Percentiles rank a stretch among this genome's conserved stretches.
Evolutionary conservation across 495 filamentous ascomycete species (phyloP).

Genomic region (Penicillium arizonense): DNA sequence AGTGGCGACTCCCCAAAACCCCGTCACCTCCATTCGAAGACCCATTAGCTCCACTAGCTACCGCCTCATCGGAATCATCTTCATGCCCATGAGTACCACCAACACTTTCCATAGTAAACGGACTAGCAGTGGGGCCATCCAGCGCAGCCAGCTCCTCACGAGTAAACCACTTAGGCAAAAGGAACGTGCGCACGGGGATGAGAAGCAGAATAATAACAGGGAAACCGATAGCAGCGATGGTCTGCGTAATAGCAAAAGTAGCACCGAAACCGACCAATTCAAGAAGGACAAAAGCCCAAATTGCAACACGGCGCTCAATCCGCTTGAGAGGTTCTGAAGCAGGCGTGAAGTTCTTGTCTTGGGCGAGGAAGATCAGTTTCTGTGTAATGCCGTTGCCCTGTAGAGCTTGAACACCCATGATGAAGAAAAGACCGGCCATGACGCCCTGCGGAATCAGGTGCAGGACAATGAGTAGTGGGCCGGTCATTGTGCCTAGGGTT

Average conservation of each 20-base stretch:
- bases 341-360: conserved; percentile 64
- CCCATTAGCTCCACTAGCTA: conserved; percentile 7
- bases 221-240: conserved; percentile 91
- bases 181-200: conserved; percentile 70
- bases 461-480: conserved; percentile 77
- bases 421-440: conserved; percentile 88
- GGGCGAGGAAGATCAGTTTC: conserved; percentile 73
- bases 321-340: conserved; percentile 63
- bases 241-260: conserved; percentile 94
- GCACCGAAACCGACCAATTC: conserved; percentile 79
- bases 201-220: conserved; percentile 81
- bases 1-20: conserved; percentile 15
- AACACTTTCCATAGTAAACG: conserved; percentile 82
- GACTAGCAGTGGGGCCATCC: conserved; percentile 79
- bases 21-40: conserved; percentile 9
- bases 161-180: conserved; percentile 71
- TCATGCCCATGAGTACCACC: conserved; percentile 64
- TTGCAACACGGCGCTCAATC: conserved; percentile 56
- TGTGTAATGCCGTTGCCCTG: conserved; percentile 77
- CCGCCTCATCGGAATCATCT: conserved; percentile 15
- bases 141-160: conserved; percentile 65
- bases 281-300: conserved; percentile 76
- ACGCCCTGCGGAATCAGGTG: conserved; percentile 86
- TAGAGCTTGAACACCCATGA: conserved; percentile 87
- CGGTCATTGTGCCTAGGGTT: conserved; percentile 84